Conservation (phyloP, 345 rosid species). For the Sisymbrium irio region DNA sequence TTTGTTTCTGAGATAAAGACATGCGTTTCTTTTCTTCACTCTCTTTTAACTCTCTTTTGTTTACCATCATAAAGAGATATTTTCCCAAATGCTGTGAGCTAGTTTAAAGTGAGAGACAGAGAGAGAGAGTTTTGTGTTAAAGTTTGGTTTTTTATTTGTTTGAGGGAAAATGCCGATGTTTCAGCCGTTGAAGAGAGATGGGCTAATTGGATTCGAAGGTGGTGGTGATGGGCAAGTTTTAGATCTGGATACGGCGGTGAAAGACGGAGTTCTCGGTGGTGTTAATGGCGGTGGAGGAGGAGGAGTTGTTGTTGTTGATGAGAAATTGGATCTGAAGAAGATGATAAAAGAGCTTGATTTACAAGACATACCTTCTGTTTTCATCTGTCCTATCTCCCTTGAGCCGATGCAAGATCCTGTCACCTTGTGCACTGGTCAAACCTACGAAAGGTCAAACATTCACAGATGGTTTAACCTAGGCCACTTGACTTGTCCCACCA, state of each 20-base stretch:
- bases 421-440: slow-evolving; percentile 74
- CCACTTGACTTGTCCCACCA: slow-evolving; percentile 68
- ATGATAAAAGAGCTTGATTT: slow-evolving; percentile 63
- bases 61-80: slow-evolving; percentile 9
- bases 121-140: neutral
- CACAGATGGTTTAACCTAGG: slow-evolving; percentile 61
- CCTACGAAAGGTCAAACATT: slow-evolving; percentile 66
- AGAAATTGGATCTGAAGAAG: slow-evolving; percentile 61
- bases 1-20: slow-evolving; percentile 32
- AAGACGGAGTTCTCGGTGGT: slow-evolving; percentile 70
- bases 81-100: slow-evolving; percentile 16
- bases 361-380: slow-evolving; percentile 46
- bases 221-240: slow-evolving; percentile 61
- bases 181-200: slow-evolving; percentile 43
- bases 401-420: slow-evolving; percentile 79
- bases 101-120: neutral
- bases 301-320: no score
- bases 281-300: slow-evolving; percentile 40
- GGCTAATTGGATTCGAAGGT: slow-evolving; percentile 40
- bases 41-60: neutral
- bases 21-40: slow-evolving; percentile 24
- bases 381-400: slow-evolving; percentile 67
- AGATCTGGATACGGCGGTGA: slow-evolving; percentile 73
- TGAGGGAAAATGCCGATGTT: slow-evolving; percentile 44
- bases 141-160: neutral